Percentiles rank a stretch among this genome's conserved stretches.
These are phyloP conservation scores for Pestalotiopsis sp. DNA, from an alignment of 2,329 filamentous ascomycete genomes.

Conservation along the genomic window DNA sequence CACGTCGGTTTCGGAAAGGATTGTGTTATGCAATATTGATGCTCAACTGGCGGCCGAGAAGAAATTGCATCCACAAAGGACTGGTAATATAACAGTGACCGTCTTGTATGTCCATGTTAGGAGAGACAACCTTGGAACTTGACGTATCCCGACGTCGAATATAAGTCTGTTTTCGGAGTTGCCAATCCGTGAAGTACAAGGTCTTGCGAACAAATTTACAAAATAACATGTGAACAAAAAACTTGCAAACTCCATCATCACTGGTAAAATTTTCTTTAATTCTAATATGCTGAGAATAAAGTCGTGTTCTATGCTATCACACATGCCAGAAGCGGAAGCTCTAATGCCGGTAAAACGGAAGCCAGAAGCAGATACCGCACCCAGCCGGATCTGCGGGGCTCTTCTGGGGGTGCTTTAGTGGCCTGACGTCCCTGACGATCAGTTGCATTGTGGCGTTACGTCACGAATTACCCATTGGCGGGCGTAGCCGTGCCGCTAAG, in stretches of 20 bases:
- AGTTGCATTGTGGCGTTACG: constrained; percentile 2
- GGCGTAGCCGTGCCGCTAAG: background rate
- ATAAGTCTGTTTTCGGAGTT: too few species aligned
- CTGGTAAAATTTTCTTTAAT: too few species aligned
- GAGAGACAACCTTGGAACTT: too few species aligned
- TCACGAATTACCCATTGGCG: background rate
- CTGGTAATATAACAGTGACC: too few species aligned
- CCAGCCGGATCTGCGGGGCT: background rate
- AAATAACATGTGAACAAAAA: too few species aligned
- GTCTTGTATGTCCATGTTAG: too few species aligned
- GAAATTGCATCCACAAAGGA: background rate
- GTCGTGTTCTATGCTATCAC: background rate
- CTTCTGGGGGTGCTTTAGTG: background rate
- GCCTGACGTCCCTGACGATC: background rate
- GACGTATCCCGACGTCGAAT: too few species aligned
- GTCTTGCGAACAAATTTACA: too few species aligned
- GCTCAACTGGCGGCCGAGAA: background rate
- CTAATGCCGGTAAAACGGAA: background rate
- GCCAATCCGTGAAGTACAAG: too few species aligned
- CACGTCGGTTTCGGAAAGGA: background rate
- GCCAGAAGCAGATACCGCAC: background rate
- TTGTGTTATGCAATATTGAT: background rate
- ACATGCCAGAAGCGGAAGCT: background rate
- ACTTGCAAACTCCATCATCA: too few species aligned
- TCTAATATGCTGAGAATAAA: too few species aligned